phyloP scores from a whole-genome alignment of 129 eudicot species.

The Glebionis coronaria region DNA sequence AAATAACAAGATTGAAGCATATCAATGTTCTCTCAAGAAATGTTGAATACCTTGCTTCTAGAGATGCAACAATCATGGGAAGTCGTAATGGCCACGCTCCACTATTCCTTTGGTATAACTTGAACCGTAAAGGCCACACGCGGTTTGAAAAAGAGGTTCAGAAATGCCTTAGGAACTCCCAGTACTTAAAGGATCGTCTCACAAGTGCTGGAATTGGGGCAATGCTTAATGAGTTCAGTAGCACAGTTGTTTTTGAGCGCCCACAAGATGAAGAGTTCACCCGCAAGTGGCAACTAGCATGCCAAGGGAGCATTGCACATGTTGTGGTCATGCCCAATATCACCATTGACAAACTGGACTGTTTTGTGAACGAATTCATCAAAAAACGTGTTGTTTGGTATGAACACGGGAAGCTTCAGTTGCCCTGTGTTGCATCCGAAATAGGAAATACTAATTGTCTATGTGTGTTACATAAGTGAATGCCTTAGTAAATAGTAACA shows the following conservation, averaged over 20 bases:
- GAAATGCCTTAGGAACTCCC: constrained; percentile 90
- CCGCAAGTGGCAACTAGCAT: constrained; percentile 99
- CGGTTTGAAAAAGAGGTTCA: constrained; percentile 98
- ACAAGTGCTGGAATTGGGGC: constrained; percentile 77
- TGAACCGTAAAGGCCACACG: constrained; percentile 85
- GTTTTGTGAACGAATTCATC: constrained; percentile 60
- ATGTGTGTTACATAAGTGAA: constrained; percentile 63
- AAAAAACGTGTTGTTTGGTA: constrained; percentile 67
- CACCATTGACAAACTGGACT: constrained; percentile 66
- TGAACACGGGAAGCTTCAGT: constrained; percentile 38
- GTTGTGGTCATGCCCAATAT: constrained; percentile 94
- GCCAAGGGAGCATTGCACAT: constrained; percentile 90
- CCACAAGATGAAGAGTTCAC: too few species aligned
- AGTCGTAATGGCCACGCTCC: too few species aligned
- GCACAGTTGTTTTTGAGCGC: too few species aligned
- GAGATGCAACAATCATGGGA: too few species aligned
- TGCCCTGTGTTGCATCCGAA: constrained; percentile 91
- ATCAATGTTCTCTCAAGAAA: constrained; percentile 83
- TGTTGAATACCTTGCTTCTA: too few species aligned
- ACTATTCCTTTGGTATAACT: constrained; percentile 90
- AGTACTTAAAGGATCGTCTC: constrained; percentile 67
- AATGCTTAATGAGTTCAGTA: constrained; percentile 94
- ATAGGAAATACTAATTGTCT: constrained; percentile 63
- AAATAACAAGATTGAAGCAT: constrained; percentile 76
- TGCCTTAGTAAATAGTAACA: too few species aligned